Percentiles rank a stretch among this genome's conserved stretches.
phyloP scores from a whole-genome alignment of 352 stramenopile genomes.

The Phytopythium ostracodes region DNA sequence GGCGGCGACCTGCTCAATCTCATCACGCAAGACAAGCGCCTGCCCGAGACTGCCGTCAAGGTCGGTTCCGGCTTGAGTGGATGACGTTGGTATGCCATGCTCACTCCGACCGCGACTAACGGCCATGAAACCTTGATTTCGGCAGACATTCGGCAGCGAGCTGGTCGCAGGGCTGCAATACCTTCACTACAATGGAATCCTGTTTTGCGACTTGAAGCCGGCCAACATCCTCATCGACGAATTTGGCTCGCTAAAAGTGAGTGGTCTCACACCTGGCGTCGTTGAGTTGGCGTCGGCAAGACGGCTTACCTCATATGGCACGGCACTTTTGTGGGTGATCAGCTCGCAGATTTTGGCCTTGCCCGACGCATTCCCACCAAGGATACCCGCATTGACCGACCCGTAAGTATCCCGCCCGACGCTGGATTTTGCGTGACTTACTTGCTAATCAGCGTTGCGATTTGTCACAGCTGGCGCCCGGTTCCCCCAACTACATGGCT shows the following conservation, averaged over 20 bases:
- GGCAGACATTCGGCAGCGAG: conserved; percentile 65
- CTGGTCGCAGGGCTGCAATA: conserved; percentile 84
- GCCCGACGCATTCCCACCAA: conserved; percentile 74
- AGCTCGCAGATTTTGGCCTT: conserved; percentile 89
- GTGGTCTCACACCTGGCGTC: no score
- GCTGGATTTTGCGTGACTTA: no score
- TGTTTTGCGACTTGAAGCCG: conserved; percentile 91
- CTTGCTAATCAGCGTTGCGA: background rate
- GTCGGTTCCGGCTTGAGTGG: conserved; percentile 25
- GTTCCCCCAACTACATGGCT: conserved; percentile 90
- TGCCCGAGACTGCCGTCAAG: conserved; percentile 78
- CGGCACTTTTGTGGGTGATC: background rate
- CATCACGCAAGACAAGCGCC: conserved; percentile 82
- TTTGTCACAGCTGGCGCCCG: conserved; percentile 40
- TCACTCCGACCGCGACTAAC: background rate
- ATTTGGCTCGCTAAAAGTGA: conserved; percentile 86
- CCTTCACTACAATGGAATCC: conserved; percentile 81
- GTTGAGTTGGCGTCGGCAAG: background rate
- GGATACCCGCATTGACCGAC: conserved; percentile 20
- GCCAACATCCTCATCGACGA: conserved; percentile 92
- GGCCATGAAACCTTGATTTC: background rate
- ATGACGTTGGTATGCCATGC: no score
- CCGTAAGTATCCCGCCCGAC: conserved; percentile 37
- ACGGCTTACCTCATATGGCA: background rate
- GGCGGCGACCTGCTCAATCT: conserved; percentile 88